Conservation (phyloP, 371 early-diverging fungal species). For the Lichtheimia hyalospora region DNA sequence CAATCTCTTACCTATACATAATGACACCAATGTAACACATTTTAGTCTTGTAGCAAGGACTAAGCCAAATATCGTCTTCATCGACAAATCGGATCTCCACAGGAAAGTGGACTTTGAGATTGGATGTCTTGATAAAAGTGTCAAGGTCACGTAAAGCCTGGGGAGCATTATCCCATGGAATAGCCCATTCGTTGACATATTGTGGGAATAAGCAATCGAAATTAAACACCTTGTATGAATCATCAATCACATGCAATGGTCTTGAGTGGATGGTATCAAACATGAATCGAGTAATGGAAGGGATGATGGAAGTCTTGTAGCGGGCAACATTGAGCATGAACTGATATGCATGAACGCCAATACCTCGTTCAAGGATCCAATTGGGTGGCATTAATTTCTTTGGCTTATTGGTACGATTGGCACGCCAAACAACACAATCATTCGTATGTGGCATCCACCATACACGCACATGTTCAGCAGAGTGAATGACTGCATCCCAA, state of each 20-base stretch:
- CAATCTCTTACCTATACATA: slow-evolving; percentile 65
- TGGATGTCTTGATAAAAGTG: slow-evolving; percentile 53
- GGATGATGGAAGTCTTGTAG: slow-evolving; percentile 59
- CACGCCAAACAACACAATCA: slow-evolving; percentile 75
- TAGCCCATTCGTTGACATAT: slow-evolving; percentile 87
- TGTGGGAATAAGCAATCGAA: slow-evolving; percentile 86
- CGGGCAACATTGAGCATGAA: slow-evolving; percentile 63
- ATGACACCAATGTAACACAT: slow-evolving; percentile 86
- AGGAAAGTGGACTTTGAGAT: slow-evolving; percentile 72
- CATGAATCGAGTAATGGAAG: slow-evolving; percentile 58
- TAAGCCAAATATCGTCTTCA: slow-evolving; percentile 78
- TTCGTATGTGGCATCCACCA: slow-evolving; percentile 90
- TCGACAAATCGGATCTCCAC: slow-evolving; percentile 82
- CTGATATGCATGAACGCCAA: slow-evolving; percentile 69
- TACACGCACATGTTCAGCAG: slow-evolving; percentile 78
- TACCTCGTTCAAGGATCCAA: slow-evolving; percentile 53
- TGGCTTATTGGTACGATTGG: slow-evolving; percentile 63
- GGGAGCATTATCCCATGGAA: slow-evolving; percentile 66
- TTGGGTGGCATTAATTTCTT: slow-evolving; percentile 19
- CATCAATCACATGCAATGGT: slow-evolving; percentile 57
- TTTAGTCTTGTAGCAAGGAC: slow-evolving; percentile 68
- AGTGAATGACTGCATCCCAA: slow-evolving; percentile 55
- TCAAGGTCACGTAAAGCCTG: slow-evolving; percentile 66
- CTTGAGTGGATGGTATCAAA: slow-evolving; percentile 47
- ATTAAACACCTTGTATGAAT: slow-evolving; percentile 75